These are phyloP conservation scores for Sclerotinia minor DNA, from an alignment of 2,329 filamentous ascomycete species.

Conservation along the genomic window DNA sequence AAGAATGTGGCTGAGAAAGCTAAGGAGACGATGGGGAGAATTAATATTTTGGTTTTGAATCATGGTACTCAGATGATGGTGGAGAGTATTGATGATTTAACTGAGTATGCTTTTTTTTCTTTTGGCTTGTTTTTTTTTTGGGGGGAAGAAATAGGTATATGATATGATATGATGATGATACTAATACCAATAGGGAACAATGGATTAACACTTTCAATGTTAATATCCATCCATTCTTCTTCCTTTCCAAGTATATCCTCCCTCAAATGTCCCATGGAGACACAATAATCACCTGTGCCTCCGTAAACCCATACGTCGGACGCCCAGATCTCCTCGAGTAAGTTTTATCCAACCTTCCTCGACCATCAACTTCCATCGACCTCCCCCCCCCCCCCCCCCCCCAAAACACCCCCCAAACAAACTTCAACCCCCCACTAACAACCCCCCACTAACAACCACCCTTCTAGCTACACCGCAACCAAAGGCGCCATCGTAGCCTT, in stretches of 20 bases:
- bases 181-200: constrained; percentile 58
- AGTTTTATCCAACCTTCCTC: neutral
- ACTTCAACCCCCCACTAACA: neutral
- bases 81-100: constrained; percentile 67
- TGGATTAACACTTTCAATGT: constrained; percentile 79
- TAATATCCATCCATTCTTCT: constrained; percentile 83
- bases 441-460: too few relatives aligned
- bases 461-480: constrained; percentile 64
- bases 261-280: constrained; percentile 73
- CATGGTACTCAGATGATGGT: constrained; percentile 74
- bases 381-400: too few relatives aligned
- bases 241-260: constrained; percentile 73
- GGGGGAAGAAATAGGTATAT: neutral
- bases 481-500: constrained; percentile 80
- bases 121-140: too few relatives aligned
- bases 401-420: too few relatives aligned
- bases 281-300: constrained; percentile 83
- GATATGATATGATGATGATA: too few relatives aligned
- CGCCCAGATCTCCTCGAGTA: constrained; percentile 73
- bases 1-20: constrained; percentile 68
- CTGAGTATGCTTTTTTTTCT: constrained; percentile 52
- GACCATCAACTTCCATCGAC: too few relatives aligned
- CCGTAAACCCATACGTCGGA: constrained; percentile 80
- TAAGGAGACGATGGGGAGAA: constrained; percentile 61
- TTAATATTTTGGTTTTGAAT: constrained; percentile 77